Evolutionary conservation across 768 basidiomycete species (phyloP).

Genomic region (Lactifluus echinatus): DNA sequence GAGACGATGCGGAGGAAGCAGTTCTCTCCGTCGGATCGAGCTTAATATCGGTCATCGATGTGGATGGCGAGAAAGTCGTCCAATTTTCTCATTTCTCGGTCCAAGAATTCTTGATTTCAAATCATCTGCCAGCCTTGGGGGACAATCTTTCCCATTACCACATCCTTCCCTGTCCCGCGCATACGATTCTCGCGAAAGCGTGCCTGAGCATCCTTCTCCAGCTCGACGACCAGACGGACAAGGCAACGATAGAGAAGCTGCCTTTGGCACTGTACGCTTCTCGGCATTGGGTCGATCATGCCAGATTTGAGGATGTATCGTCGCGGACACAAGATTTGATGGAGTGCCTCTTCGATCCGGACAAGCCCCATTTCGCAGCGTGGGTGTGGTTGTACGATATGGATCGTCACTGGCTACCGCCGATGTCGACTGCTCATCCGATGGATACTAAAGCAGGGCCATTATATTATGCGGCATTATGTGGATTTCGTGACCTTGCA

Average conservation of each 20-base stretch:
- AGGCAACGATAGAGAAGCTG: neutral
- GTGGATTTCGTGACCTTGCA: neutral
- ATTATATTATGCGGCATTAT: neutral
- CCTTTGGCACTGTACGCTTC: neutral
- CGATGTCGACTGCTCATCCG: neutral
- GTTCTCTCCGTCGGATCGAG: neutral
- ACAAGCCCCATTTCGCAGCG: neutral
- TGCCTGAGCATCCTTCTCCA: neutral
- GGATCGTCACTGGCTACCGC: neutral
- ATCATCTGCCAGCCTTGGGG: neutral
- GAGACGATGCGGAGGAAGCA: neutral
- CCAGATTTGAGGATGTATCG: neutral
- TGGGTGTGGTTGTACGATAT: neutral
- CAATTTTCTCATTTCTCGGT: conserved; percentile 1
- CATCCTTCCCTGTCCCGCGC: neutral
- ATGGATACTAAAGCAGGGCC: too few relatives aligned
- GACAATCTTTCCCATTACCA: neutral
- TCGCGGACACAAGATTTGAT: neutral
- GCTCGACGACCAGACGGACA: neutral
- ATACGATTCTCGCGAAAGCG: neutral
- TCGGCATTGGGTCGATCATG: neutral
- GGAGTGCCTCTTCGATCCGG: neutral
- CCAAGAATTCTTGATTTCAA: neutral
- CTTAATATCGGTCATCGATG: neutral
- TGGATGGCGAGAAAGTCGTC: neutral